Conservation (phyloP, 768 basidiomycete genomes). For the Termitomyces sp. region DNA sequence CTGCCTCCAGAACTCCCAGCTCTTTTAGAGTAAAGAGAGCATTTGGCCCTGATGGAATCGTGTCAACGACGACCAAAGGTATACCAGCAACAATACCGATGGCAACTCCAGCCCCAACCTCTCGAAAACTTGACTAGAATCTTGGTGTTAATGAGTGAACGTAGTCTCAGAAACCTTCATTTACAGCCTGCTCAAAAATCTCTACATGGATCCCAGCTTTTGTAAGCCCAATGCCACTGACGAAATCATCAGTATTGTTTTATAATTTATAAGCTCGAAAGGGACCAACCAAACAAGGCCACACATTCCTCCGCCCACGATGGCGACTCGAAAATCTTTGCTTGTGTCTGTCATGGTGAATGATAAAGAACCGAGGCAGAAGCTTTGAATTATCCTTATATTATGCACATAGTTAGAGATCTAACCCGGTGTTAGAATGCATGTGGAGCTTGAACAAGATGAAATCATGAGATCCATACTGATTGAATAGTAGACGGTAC, state of each 20-base stretch:
- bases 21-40: constrained; percentile 38
- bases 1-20: constrained; percentile 36
- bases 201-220: constrained; percentile 37
- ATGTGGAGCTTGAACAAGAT: neutral
- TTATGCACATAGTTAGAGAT: neutral
- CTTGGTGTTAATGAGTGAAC: neutral
- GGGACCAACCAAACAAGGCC: constrained; percentile 35
- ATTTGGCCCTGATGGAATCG: constrained; percentile 35
- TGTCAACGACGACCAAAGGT: neutral
- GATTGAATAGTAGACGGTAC: neutral
- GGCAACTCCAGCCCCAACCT: constrained; percentile 52
- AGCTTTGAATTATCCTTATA: neutral
- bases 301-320: constrained; percentile 37
- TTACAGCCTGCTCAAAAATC: constrained; percentile 48
- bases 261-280: too few relatives aligned
- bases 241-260: too few relatives aligned
- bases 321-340: constrained; percentile 30
- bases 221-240: constrained; percentile 35
- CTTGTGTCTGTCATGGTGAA: constrained; percentile 2
- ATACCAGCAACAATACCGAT: constrained; percentile 24
- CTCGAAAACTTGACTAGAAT: constrained; percentile 37
- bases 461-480: neutral
- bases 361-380: neutral
- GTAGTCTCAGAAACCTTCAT: neutral
- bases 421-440: neutral